Evolutionary conservation across 306 rosid species (phyloP).

Genomic region (Dalbergia cultrata): DNA sequence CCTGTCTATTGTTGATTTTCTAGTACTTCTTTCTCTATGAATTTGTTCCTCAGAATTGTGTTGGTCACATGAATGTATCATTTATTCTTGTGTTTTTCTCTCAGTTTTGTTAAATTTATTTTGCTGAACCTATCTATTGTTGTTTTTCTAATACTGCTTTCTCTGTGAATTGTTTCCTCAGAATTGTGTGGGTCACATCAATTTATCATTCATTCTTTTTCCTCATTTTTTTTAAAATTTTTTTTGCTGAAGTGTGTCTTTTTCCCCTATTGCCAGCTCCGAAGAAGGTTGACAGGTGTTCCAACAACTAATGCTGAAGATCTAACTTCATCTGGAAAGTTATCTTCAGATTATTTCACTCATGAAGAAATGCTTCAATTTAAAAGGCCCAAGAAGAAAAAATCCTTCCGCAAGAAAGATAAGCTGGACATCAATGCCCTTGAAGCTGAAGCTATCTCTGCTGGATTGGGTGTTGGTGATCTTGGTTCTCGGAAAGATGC

Average conservation of each 20-base stretch:
- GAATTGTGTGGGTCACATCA: too few species aligned
- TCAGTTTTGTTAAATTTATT: background rate
- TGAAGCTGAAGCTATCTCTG: constrained; percentile 91
- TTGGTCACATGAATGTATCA: background rate
- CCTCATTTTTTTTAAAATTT: too few species aligned
- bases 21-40: background rate
- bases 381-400: constrained; percentile 95
- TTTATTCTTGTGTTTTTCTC: constrained; percentile 31
- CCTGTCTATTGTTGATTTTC: constrained; percentile 12
- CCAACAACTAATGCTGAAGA: constrained; percentile 68
- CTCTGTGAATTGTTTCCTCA: too few species aligned
- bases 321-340: constrained; percentile 72
- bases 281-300: constrained; percentile 75
- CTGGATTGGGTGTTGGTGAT: constrained; percentile 91
- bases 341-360: constrained; percentile 80
- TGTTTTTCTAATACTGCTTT: too few species aligned
- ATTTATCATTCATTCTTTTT: too few species aligned
- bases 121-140: too few species aligned
- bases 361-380: constrained; percentile 88
- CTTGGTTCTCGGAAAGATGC: constrained; percentile 87
- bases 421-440: constrained; percentile 92
- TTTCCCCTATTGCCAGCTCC: constrained; percentile 65
- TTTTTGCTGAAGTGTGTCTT: constrained; percentile 28
- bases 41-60: constrained; percentile 26
- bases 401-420: constrained; percentile 89